Percentiles rank a stretch among this genome's conserved stretches.
These are phyloP conservation scores for Myriangium duriaei DNA, from an alignment of 2,329 filamentous ascomycete genomes.

Conservation along the genomic window DNA sequence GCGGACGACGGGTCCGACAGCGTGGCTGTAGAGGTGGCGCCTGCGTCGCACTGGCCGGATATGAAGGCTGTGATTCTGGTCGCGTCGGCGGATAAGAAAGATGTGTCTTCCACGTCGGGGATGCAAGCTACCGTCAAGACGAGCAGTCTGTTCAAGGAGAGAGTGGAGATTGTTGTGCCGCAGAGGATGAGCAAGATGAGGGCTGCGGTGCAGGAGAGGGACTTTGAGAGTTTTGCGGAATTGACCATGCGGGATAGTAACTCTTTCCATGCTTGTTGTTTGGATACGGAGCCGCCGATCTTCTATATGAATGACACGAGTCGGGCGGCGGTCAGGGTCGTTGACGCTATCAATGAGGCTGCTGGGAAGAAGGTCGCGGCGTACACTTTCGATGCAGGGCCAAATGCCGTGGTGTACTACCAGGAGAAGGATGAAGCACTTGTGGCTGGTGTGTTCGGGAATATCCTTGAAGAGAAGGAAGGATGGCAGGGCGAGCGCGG, in stretches of 20 bases:
- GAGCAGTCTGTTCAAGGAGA: constrained; percentile 70
- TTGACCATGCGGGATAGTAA: constrained; percentile 96
- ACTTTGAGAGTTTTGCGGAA: constrained; percentile 79
- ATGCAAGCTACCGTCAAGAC: constrained; percentile 97
- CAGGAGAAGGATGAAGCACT: constrained; percentile 61
- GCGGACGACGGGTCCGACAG: constrained; percentile 73
- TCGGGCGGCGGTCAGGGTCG: constrained; percentile 71
- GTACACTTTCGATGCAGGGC: constrained; percentile 95
- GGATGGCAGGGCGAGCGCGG: constrained; percentile 56
- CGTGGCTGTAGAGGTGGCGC: constrained; percentile 74
- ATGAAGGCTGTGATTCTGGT: constrained; percentile 92
- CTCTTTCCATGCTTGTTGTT: constrained; percentile 87
- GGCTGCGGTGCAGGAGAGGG: constrained; percentile 59
- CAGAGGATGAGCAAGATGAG: constrained; percentile 75
- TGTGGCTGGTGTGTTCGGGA: constrained; percentile 69
- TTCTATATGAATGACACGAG: constrained; percentile 98
- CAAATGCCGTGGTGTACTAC: constrained; percentile 95
- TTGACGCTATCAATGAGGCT: constrained; percentile 74
- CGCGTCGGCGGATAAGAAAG: constrained; percentile 88
- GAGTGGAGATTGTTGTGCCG: constrained; percentile 67
- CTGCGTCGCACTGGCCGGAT: constrained; percentile 82
- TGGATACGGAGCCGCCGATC: constrained; percentile 93
- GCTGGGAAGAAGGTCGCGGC: constrained; percentile 73
- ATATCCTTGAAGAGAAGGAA: constrained; percentile 47
- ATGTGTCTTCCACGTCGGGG: constrained; percentile 78